These are phyloP conservation scores for Haplographium delicatum DNA, from an alignment of 495 filamentous ascomycete genomes.

Conservation along the genomic window DNA sequence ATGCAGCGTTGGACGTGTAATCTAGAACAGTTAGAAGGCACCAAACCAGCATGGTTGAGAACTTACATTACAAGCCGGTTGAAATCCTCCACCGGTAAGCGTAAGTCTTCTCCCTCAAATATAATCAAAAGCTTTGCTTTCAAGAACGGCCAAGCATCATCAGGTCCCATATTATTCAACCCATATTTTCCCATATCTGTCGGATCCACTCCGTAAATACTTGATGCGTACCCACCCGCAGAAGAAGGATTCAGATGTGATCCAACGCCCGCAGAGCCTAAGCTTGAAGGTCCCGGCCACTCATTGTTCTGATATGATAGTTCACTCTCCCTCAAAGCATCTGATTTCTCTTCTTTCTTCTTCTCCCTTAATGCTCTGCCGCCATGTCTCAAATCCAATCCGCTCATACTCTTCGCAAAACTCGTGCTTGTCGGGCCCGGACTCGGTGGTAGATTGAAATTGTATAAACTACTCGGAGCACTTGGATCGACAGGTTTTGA, in stretches of 20 bases:
- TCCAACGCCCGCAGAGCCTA: slow-evolving; percentile 35
- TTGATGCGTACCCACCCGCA: slow-evolving; percentile 20
- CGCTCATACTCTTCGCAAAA: slow-evolving; percentile 71
- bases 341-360: slow-evolving; percentile 73
- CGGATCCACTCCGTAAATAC: slow-evolving; percentile 40
- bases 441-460: slow-evolving; percentile 61
- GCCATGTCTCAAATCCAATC: slow-evolving; percentile 80
- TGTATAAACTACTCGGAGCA: slow-evolving; percentile 80
- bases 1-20: slow-evolving; percentile 76
- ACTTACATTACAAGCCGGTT: slow-evolving; percentile 70
- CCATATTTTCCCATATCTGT: slow-evolving; percentile 54
- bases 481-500: slow-evolving; percentile 79
- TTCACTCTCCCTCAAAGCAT: slow-evolving; percentile 28
- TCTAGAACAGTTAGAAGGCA: slow-evolving; percentile 10
- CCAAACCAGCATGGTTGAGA: not conserved
- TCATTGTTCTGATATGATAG: slow-evolving; percentile 31
- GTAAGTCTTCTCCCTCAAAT: slow-evolving; percentile 88
- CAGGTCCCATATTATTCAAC: slow-evolving; percentile 73
- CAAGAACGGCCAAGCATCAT: slow-evolving; percentile 95
- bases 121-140: slow-evolving; percentile 84
- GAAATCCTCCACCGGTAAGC: slow-evolving; percentile 88
- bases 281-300: slow-evolving; percentile 49
- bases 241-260: slow-evolving; percentile 18
- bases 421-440: slow-evolving; percentile 64
- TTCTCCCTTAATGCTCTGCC: slow-evolving; percentile 81